These are phyloP conservation scores for Cladosporium oxysporum DNA, from an alignment of 2,329 filamentous ascomycete species.

Conservation along the genomic window DNA sequence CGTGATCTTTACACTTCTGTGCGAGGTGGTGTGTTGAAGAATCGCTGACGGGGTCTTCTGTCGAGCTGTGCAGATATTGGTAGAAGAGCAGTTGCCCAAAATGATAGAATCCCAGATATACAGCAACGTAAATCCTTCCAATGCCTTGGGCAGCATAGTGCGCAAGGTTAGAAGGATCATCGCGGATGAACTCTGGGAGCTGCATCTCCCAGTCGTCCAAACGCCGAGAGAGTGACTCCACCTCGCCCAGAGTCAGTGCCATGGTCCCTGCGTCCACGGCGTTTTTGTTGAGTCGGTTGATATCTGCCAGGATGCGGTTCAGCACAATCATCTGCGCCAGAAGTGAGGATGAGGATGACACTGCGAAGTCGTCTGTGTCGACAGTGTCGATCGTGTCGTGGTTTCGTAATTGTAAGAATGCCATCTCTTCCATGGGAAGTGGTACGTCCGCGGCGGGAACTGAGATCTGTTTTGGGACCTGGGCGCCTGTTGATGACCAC, in stretches of 20 bases:
- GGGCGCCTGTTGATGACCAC: conserved; percentile 17
- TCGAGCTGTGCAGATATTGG: conserved; percentile 18
- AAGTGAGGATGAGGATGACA: conserved; percentile 9
- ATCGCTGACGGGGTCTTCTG: neutral
- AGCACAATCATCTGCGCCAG: conserved; percentile 17
- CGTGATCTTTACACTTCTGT: conserved; percentile 16
- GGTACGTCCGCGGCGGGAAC: conserved; percentile 9
- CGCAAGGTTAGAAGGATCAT: conserved; percentile 12
- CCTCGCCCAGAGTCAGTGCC: conserved; percentile 1
- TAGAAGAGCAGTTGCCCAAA: conserved; percentile 15
- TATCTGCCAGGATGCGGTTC: conserved; percentile 13
- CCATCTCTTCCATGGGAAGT: conserved; percentile 18
- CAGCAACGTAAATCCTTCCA: conserved; percentile 10
- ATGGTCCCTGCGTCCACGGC: conserved; percentile 9
- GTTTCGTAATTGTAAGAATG: conserved; percentile 2
- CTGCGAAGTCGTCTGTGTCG: conserved; percentile 7
- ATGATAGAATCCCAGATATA: conserved; percentile 16
- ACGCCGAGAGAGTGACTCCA: conserved; percentile 8
- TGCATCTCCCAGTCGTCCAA: conserved; percentile 15
- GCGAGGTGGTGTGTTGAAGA: conserved; percentile 6
- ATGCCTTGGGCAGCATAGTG: conserved; percentile 11
- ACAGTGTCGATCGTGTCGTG: conserved; percentile 6
- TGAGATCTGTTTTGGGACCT: conserved; percentile 17
- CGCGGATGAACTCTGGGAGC: conserved; percentile 13
- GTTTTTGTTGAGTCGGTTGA: conserved; percentile 16